Evolutionary conservation across 2,329 filamentous ascomycete species (phyloP), one percentile per base, ranked within the genome.

Genomic region (Aureobasidium sp.): DNA sequence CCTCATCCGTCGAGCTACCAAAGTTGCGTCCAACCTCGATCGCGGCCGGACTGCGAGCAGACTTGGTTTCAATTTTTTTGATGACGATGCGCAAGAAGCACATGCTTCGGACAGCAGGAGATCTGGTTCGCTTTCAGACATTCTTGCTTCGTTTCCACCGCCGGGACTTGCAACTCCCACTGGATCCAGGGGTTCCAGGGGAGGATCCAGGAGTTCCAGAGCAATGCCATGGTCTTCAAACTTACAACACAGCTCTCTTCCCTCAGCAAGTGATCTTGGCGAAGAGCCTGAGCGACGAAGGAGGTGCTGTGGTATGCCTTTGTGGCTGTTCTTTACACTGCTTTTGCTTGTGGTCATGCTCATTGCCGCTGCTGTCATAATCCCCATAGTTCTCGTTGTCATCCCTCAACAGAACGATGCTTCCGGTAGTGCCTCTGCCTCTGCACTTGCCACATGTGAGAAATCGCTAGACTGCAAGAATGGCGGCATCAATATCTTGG

Each of bases 1-100:
- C 72, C 78, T 99, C 64, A 97, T 99, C 67, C 83, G 86, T 69
- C 85, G 94, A 68, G 94, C 94, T 12, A 97, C 93, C 0, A 86
- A 85, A 66, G 78, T 97, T 41, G 93, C 92, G 17, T 85, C 90
- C 0, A 91, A 96, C 75, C 86, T 99, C 63, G 93, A 97, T 69
- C 87, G 87, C 66, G 93, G 93, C 14, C 87, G 77, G 66, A 87
- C 85, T 22, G 84, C 84, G 14, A 87, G 84, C 69, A 77, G 82
- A 62, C 68, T 84, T 7, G 82, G 81, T 20, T 73, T 83, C 66
- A 73, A 77, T 68, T 82, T 74, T 76, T 82, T 75, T 68, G 74
- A 76, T 63, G 67, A 69, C 42, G 73, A 65, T 39, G 31, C 37
- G 29, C 59, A 20, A 27, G 31, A 42, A 37, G 20, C 58, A 11